A percentile compares a stretch with the other conserved stretches of the same genome.
phyloP scores from a whole-genome alignment of 2,329 filamentous ascomycete species.

The Microdochium nivale region DNA sequence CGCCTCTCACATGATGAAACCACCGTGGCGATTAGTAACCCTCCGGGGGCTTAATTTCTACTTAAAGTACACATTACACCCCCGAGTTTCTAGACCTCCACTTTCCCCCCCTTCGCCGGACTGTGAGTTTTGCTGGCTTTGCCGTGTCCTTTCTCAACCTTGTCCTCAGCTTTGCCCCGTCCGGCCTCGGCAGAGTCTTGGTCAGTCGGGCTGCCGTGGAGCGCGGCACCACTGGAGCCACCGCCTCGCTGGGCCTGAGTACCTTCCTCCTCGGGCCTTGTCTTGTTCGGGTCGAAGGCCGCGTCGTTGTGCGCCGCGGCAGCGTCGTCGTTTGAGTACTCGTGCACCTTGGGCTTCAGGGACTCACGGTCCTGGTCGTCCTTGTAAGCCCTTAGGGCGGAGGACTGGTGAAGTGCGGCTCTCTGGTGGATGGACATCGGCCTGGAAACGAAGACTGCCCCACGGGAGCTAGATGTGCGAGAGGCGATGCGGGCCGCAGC shows the following conservation, averaged over 20 bases:
- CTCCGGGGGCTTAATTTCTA: too few relatives aligned
- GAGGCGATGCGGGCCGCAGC: slow-evolving; percentile 8
- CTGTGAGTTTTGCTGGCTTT: slow-evolving; percentile 16
- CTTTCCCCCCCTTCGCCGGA: slow-evolving; percentile 19
- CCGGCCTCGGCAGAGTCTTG: slow-evolving; percentile 26
- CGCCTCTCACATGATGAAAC: too few relatives aligned
- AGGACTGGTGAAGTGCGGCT: slow-evolving; percentile 21
- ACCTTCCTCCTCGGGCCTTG: slow-evolving; percentile 50
- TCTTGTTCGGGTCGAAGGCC: slow-evolving; percentile 62
- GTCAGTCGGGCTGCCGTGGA: slow-evolving; percentile 37
- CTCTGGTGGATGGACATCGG: slow-evolving; percentile 11
- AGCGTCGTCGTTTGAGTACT: slow-evolving; percentile 59
- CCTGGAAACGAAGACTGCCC: slow-evolving; percentile 1
- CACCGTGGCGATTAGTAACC: too few relatives aligned
- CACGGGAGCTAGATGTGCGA: slow-evolving; percentile 2
- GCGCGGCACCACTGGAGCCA: slow-evolving; percentile 19
- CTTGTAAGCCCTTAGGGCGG: slow-evolving; percentile 32
- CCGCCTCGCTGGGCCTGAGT: slow-evolving; percentile 21
- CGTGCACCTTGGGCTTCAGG: slow-evolving; percentile 55
- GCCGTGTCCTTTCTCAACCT: slow-evolving; percentile 21
- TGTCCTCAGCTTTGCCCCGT: slow-evolving; percentile 12
- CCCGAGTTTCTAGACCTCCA: slow-evolving; percentile 4
- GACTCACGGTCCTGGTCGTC: slow-evolving; percentile 48
- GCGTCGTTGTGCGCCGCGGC: slow-evolving; percentile 45
- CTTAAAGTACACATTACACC: too few relatives aligned